A percentile compares a stretch with the other conserved stretches of the same genome.
phyloP scores from a whole-genome alignment of 1,139 yeast species.

The Candida mesenterica region DNA sequence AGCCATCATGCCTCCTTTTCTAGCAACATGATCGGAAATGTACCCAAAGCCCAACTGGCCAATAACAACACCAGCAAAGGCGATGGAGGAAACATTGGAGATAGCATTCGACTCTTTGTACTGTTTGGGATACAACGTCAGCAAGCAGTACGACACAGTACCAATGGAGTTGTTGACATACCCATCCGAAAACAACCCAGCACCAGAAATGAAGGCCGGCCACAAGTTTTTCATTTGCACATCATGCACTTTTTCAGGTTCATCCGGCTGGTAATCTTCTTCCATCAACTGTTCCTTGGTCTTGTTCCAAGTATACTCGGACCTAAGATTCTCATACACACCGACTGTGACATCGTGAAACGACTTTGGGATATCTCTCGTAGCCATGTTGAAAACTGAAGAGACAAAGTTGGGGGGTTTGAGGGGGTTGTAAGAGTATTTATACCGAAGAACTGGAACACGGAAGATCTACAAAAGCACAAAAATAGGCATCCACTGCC shows the following conservation, averaged over 20 bases:
- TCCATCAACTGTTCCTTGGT: slow-evolving; percentile 17
- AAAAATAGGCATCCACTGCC: too few species aligned
- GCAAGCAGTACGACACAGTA: slow-evolving; percentile 42
- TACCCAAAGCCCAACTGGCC: slow-evolving; percentile 49
- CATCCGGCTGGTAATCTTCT: slow-evolving; percentile 21
- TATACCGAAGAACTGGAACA: too few species aligned
- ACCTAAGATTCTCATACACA: slow-evolving; percentile 35
- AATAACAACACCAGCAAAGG: slow-evolving; percentile 48
- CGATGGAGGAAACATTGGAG: slow-evolving; percentile 49
- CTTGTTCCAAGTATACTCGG: slow-evolving; percentile 40
- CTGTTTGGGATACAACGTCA: slow-evolving; percentile 27
- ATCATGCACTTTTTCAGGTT: slow-evolving; percentile 18
- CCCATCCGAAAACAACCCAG: slow-evolving; percentile 53
- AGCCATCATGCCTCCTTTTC: slow-evolving; percentile 47
- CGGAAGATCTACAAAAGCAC: too few species aligned
- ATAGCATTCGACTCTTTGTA: slow-evolving; percentile 35
- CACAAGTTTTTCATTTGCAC: slow-evolving; percentile 28
- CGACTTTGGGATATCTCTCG: slow-evolving; percentile 52
- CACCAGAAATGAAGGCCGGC: slow-evolving; percentile 34
- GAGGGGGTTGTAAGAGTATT: too few species aligned
- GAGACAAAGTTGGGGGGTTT: too few species aligned
- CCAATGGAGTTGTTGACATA: slow-evolving; percentile 53
- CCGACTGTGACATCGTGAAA: slow-evolving; percentile 36
- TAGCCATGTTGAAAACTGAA: slow-evolving; percentile 45
- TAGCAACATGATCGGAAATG: slow-evolving; percentile 44